These are phyloP conservation scores for Wickerhamomyces strasburgensis DNA, from an alignment of 805 yeast genomes.

Conservation along the genomic window DNA sequence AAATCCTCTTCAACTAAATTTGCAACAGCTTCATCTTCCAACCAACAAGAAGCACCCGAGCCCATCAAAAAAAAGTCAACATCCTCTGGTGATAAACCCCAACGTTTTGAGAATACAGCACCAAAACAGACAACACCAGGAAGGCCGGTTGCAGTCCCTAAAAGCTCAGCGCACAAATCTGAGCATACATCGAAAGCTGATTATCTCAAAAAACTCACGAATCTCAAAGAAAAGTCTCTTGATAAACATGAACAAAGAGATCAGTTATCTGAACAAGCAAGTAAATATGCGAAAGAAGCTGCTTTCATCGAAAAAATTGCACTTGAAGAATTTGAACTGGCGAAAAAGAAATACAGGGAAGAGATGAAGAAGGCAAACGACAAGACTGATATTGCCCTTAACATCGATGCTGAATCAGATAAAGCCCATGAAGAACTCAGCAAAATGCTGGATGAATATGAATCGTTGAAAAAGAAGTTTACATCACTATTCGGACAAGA, in stretches of 20 bases:
- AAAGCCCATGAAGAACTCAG: constrained; percentile 3
- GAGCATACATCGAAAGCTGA: constrained; percentile 6
- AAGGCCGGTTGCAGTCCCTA: not conserved
- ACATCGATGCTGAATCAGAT: constrained; percentile 4
- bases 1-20: not conserved
- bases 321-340: constrained; percentile 13
- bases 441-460: constrained; percentile 7
- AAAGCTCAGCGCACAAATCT: not conserved
- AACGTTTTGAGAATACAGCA: too few species aligned
- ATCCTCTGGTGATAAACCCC: too few species aligned
- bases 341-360: constrained; percentile 14
- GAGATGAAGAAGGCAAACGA: constrained; percentile 4
- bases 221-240: constrained; percentile 4
- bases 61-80: not conserved
- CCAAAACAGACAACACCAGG: too few species aligned
- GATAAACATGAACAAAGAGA: constrained; percentile 6
- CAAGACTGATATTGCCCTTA: constrained; percentile 3
- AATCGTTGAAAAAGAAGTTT: constrained; percentile 1
- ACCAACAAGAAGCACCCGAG: not conserved
- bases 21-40: not conserved
- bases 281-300: constrained; percentile 3
- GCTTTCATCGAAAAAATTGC: constrained; percentile 13
- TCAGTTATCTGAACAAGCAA: constrained; percentile 4
- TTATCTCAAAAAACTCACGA: constrained; percentile 4
- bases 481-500: constrained; percentile 3